Base-by-base conservation (phyloP, 345 rosid genomes). In the Murraya paniculata region DNA sequence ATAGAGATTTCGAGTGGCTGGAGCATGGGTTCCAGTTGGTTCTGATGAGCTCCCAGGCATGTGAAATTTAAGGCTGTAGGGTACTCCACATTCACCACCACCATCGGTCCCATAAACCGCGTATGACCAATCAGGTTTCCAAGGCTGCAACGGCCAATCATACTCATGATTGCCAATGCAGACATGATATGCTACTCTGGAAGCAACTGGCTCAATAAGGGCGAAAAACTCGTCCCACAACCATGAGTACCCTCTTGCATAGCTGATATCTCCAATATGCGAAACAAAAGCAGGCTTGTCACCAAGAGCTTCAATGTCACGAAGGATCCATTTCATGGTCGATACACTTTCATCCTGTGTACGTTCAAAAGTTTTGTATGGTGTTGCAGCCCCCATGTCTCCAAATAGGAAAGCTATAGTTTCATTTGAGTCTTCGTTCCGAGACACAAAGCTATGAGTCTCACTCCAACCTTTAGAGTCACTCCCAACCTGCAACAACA, bases 151-250 rank as follows among this genome's bases (percentile, higher is more conserved):
- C 13, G 95, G 98, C 98, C 98, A 95, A 80, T 95, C 91, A 60
- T 93, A 95, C 76, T 95, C 98, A 59, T 93, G 98, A 80, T 93
- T 95, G 71, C 98, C 98, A 57, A 95, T 95, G 78, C 98, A 95
- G 0, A 95, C 98, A 81, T 93, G 98, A 74, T 95, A 95, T 0
- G 97, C 91, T 28, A 93, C 84, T 80, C 64, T 86, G 33, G 98
- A 90, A n/a, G 98, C 94, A 24, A 95, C 87, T 0, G 98, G 95
- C 77, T 93, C 92, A 4, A 92, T 82, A 74, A 83, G 95, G 77
- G 85, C 66, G 66, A 95, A 93, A 81, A 95, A 93, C 68, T 93
- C 91, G 73, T 95, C 98, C 98, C 98, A 95, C 76, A 93, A 21
- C 98, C 98, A 93, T 9, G 93, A 87, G 83, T 89, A 89, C 55